Percentiles rank a stretch among this genome's conserved stretches.
These are phyloP conservation scores for Coriaria nepalensis DNA, from an alignment of 306 rosid genomes.

Conservation along the genomic window DNA sequence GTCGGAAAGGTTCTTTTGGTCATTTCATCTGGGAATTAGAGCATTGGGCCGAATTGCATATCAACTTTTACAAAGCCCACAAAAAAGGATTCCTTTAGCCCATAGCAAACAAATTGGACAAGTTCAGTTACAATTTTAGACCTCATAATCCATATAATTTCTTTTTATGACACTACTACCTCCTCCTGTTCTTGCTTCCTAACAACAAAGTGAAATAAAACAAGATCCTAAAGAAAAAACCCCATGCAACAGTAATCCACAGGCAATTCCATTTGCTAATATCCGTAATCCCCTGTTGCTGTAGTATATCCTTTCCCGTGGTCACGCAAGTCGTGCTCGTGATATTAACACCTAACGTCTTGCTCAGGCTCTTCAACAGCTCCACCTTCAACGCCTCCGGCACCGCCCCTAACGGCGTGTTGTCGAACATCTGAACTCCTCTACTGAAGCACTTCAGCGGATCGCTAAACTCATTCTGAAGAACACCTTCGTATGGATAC, in stretches of 20 bases:
- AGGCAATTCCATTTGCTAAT: conserved; percentile 66
- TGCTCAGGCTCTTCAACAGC: conserved; percentile 54
- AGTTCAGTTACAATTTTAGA: no score
- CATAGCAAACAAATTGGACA: no score
- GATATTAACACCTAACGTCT: conserved; percentile 42
- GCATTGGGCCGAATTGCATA: no score
- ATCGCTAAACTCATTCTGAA: conserved; percentile 56
- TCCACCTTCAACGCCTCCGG: conserved; percentile 31
- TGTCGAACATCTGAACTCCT: conserved; percentile 72
- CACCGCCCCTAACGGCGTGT: conserved; percentile 43
- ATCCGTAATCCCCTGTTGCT: conserved; percentile 64
- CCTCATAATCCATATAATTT: no score
- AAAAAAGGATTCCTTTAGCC: no score
- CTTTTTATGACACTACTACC: conserved; percentile 2
- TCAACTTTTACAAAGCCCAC: no score
- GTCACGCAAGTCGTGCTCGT: conserved; percentile 50
- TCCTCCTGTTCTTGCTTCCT: conserved; percentile 75
- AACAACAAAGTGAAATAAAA: conserved; percentile 50
- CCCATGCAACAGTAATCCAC: conserved; percentile 68
- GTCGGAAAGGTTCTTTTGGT: no score
- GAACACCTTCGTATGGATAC: conserved; percentile 75
- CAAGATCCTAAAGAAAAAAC: conserved; percentile 62
- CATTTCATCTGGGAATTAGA: no score
- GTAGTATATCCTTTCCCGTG: conserved; percentile 55
- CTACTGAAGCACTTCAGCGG: conserved; percentile 48